These are phyloP conservation scores for Xylogone sp. DNA, from an alignment of 2,329 filamentous ascomycete species.

Conservation along the genomic window DNA sequence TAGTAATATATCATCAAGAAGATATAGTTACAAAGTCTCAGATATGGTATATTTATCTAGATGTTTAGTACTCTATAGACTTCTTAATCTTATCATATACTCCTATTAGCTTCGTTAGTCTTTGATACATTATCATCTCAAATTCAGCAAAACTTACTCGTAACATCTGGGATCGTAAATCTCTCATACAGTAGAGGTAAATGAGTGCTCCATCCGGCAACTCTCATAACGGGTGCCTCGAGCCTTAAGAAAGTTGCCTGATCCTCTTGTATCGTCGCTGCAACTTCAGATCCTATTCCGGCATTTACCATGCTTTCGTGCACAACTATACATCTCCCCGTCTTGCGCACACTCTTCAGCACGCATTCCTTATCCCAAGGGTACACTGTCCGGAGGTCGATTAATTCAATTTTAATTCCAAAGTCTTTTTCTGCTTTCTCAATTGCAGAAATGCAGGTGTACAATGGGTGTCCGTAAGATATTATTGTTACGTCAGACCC, in stretches of 20 bases:
- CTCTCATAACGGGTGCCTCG: conserved; percentile 66
- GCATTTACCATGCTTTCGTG: conserved; percentile 75
- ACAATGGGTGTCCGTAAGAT: conserved; percentile 68
- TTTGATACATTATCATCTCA: neutral
- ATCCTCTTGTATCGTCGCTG: conserved; percentile 64
- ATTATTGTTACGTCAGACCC: conserved; percentile 66
- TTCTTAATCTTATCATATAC: conserved; percentile 31
- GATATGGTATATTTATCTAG: neutral
- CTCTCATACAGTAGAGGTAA: conserved; percentile 62
- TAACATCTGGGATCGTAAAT: conserved; percentile 66
- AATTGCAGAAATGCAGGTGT: conserved; percentile 64
- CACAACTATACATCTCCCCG: conserved; percentile 65
- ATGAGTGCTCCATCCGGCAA: conserved; percentile 68
- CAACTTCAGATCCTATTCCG: conserved; percentile 68
- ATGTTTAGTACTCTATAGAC: conserved; percentile 22
- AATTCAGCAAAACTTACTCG: conserved; percentile 48
- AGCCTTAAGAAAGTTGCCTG: conserved; percentile 59
- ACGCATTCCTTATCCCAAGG: conserved; percentile 69
- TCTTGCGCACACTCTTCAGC: conserved; percentile 64
- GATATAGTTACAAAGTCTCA: neutral
- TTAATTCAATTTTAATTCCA: conserved; percentile 62
- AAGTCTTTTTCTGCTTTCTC: conserved; percentile 64
- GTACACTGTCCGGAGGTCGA: conserved; percentile 68
- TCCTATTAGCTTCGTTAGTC: conserved; percentile 20
- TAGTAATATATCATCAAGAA: no score